phyloP scores from a whole-genome alignment of 192 early-diverging fungal species.

The Dispira parvispora region DNA sequence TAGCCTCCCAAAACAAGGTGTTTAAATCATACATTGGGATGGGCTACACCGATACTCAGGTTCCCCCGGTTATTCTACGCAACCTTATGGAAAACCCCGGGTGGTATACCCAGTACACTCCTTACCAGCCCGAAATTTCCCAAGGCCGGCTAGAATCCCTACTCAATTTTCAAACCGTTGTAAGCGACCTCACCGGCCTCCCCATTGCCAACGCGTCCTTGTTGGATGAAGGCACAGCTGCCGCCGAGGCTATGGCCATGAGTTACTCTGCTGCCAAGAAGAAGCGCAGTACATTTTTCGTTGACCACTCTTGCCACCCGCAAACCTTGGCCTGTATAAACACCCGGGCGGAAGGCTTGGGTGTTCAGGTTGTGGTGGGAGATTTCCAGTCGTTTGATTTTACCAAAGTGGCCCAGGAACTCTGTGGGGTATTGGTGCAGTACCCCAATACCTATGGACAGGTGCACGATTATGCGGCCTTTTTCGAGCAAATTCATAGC shows the following conservation, averaged over 20 bases:
- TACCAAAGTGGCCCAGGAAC: conserved; percentile 47
- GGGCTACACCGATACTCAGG: conserved; percentile 82
- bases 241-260: conserved; percentile 94
- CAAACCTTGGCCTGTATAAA: conserved; percentile 89
- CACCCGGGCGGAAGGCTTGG: conserved; percentile 90
- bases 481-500: conserved; percentile 62
- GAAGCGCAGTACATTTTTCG: conserved; percentile 78
- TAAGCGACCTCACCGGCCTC: conserved; percentile 89
- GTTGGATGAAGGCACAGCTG: conserved; percentile 97
- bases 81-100: conserved; percentile 98
- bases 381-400: conserved; percentile 70
- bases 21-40: conserved; percentile 88
- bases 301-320: conserved; percentile 83
- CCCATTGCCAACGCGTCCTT: conserved; percentile 95
- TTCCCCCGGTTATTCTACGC: conserved; percentile 87
- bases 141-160: conserved; percentile 96
- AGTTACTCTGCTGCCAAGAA: conserved; percentile 45
- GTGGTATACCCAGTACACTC: conserved; percentile 99
- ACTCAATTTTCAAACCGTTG: conserved; percentile 96
- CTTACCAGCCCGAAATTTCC: conserved; percentile 98
- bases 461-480: conserved; percentile 64
- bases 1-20: conserved; percentile 85
- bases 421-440: conserved; percentile 85
- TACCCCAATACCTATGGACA: conserved; percentile 86
- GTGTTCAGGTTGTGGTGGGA: conserved; percentile 76